Percentiles rank a stretch among this genome's conserved stretches.
Conservation (phyloP, 164 flowering plant species). For the Akebia trifoliata region DNA sequence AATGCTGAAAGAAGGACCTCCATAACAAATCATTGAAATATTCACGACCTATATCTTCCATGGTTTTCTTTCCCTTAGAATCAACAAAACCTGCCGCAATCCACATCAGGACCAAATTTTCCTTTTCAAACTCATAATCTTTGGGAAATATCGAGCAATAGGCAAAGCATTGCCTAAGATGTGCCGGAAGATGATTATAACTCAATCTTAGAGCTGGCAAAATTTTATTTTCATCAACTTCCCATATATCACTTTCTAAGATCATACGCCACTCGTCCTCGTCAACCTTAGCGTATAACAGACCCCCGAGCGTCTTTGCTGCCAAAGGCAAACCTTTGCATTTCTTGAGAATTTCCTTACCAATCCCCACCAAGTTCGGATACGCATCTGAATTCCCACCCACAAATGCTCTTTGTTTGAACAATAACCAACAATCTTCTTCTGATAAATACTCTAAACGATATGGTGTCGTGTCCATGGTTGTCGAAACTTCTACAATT, state of each 20-base stretch:
- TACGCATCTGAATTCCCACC: neutral
- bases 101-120: slow-evolving; percentile 6
- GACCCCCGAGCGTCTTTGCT: neutral
- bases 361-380: neutral
- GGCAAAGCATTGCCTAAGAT: slow-evolving; percentile 8
- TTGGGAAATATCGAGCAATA: slow-evolving; percentile 10
- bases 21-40: neutral
- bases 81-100: slow-evolving; percentile 18
- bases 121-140: neutral
- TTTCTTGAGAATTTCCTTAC: slow-evolving; percentile 4
- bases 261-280: neutral
- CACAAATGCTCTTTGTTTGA: neutral
- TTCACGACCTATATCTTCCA: slow-evolving; percentile 6
- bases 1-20: slow-evolving; percentile 14
- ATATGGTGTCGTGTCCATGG: neutral
- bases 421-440: slow-evolving; percentile 6
- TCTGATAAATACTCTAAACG: neutral
- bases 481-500: neutral
- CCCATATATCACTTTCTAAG: slow-evolving; percentile 3
- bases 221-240: neutral
- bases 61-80: neutral
- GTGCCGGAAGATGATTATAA: neutral
- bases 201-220: slow-evolving; percentile 8
- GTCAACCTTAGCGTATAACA: neutral
- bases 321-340: slow-evolving; percentile 9